Base-by-base conservation (phyloP, 805 yeast genomes). In the Wickerhamomyces xylosicus region DNA sequence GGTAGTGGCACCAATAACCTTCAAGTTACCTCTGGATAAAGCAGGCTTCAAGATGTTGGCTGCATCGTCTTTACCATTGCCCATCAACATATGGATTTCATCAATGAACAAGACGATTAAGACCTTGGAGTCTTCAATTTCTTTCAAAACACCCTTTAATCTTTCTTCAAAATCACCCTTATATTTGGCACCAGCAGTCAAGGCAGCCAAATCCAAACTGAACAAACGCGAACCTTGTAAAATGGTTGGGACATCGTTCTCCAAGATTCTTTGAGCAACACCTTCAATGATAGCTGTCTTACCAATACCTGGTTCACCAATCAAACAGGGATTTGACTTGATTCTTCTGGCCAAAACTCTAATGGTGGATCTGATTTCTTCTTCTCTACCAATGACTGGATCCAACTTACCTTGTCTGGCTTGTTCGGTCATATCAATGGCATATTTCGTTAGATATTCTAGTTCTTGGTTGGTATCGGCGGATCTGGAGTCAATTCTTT, bases 281-380 rank as follows among this genome's bases (percentile, higher is more conserved):
- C 97, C 98, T 66, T 92, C 98, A 38, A 92, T 95, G 52, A 92
- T 90, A 22, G 95, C 85, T 31, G 98, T 92, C 66, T 92, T 92
- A 71, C 98, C 98, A 39, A 92, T 97, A 77, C 98, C 98, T 33
- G 98, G 96, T 55, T 92, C 98, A 71, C 98, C 98, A 53, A 92
- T 87, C 43, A 92, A 66, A 52, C 95, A 92, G 14, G 97, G 95
- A 58, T 92, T 92, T 6, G 97, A 89, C 64, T 92, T 92, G 33
- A 95, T 85, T 65, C 98, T 78, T 66, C 98, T 81, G n/a, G 98
- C 89, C 44, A 92, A 70, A 3, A 92, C 95, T 45, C 97, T 75
- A 43, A 92, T 90, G 25, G 95, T 85, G 48, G 97, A 74, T 64
- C 97, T 76, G 49, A 92, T 92, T 65, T 92, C 98, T 62, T 92